phyloP scores from a whole-genome alignment of 345 rosid genomes.

The Dimocarpus longan region DNA sequence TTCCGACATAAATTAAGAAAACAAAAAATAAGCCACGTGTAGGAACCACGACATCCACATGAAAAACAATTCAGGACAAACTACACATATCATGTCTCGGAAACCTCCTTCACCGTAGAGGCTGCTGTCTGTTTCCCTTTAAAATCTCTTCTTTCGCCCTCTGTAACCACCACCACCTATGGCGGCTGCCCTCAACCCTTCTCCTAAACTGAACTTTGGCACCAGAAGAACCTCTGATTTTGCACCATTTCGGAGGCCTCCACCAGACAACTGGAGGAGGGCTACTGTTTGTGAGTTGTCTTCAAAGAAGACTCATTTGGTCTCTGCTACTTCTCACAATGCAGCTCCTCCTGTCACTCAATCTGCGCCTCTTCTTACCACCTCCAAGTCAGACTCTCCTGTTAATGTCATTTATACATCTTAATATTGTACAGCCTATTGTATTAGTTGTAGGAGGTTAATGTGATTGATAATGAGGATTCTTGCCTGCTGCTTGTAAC shows the following conservation, averaged over 20 bases:
- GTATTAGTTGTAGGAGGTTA: background rate
- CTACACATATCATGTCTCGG: too few relatives aligned
- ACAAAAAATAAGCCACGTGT: too few relatives aligned
- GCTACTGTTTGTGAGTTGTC: conserved; percentile 8
- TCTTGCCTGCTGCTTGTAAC: background rate
- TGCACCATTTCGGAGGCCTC: conserved; percentile 12
- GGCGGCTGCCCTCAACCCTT: conserved; percentile 25
- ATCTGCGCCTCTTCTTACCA: conserved; percentile 12
- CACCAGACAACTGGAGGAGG: conserved; percentile 9
- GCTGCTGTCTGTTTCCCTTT: background rate
- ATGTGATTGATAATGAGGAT: conserved; percentile 5
- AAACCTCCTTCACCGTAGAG: too few relatives aligned
- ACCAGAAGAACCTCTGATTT: conserved; percentile 2
- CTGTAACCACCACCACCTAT: background rate
- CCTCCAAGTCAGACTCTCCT: conserved; percentile 26
- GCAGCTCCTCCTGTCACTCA: conserved; percentile 14
- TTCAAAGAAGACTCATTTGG: conserved; percentile 12
- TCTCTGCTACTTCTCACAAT: conserved; percentile 31
- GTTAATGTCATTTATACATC: too few relatives aligned
- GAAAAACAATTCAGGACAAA: too few relatives aligned
- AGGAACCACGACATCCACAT: too few relatives aligned
- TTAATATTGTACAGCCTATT: background rate
- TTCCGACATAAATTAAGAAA: too few relatives aligned
- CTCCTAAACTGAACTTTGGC: conserved; percentile 1
- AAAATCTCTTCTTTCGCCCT: background rate